phyloP scores from a whole-genome alignment of 345 rosid species.

The Citrus mangshanensis region DNA sequence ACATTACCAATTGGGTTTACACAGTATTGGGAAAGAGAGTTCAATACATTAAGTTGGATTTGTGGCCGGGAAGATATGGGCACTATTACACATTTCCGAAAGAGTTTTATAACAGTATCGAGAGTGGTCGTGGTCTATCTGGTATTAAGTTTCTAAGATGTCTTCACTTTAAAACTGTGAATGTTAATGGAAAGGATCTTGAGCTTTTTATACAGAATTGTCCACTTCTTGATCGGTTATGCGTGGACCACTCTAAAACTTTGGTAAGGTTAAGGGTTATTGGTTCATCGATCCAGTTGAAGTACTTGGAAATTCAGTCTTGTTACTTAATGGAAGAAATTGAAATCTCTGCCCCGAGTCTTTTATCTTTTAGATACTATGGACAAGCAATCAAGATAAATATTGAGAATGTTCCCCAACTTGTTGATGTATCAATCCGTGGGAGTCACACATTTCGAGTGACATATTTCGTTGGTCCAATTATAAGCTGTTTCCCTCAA shows the following conservation, averaged over 20 bases:
- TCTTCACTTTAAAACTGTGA: neutral
- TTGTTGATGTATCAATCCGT: neutral
- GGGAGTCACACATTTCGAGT: neutral
- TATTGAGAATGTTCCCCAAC: neutral
- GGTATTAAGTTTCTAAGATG: neutral
- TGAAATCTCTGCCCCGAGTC: neutral
- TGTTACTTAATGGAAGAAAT: neutral
- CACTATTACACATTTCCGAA: neutral
- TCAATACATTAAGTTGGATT: neutral
- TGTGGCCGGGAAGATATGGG: neutral
- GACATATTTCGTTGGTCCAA: neutral
- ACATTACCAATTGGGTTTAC: slow-evolving; percentile 1
- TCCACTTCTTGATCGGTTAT: neutral
- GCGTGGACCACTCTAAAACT: neutral
- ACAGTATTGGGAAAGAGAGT: neutral
- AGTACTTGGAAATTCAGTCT: neutral
- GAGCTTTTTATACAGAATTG: neutral
- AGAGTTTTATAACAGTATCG: neutral
- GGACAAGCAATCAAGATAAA: neutral
- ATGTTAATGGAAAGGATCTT: neutral
- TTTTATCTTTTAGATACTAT: neutral
- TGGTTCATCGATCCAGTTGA: neutral
- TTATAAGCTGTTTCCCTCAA: neutral
- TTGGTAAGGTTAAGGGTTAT: neutral
- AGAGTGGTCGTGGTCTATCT: neutral